Percentiles rank a stretch among this genome's conserved stretches.
phyloP scores from a whole-genome alignment of 306 rosid genomes.

The Sechiopsis laciniata region DNA sequence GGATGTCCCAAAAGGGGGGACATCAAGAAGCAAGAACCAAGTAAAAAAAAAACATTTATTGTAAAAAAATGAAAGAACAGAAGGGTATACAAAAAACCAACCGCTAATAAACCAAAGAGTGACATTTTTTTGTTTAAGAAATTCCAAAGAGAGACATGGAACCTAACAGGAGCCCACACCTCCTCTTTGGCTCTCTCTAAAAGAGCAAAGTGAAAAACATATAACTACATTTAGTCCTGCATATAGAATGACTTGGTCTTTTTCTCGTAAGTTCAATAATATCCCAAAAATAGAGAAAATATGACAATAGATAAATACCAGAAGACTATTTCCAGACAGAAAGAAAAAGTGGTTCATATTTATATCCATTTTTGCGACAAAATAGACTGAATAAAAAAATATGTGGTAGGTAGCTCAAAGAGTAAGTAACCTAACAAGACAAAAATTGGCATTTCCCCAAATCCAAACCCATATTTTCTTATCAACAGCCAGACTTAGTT shows the following conservation, averaged over 20 bases:
- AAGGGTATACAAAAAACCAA: not conserved
- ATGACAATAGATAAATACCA: not conserved
- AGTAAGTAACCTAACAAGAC: conserved; percentile 15
- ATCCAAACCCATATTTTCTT: not conserved
- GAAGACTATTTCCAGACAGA: conserved; percentile 5
- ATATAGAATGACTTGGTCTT: not conserved
- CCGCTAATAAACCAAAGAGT: not conserved
- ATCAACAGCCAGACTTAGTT: not conserved
- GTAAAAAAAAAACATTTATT: not conserved
- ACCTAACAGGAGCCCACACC: not conserved
- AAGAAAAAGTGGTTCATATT: not conserved
- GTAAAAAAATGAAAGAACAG: not conserved
- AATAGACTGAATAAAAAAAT: not conserved
- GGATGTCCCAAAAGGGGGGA: too few relatives aligned
- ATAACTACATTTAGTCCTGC: not conserved
- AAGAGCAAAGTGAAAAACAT: not conserved
- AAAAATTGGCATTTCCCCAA: conserved; percentile 3
- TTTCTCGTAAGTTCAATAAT: conserved; percentile 11
- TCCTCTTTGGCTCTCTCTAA: not conserved
- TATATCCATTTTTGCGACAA: not conserved
- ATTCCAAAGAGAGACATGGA: not conserved
- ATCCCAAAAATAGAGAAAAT: not conserved
- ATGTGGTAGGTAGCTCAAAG: not conserved
- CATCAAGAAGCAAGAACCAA: not conserved
- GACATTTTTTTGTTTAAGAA: not conserved